Evolutionary conservation across 2,329 filamentous ascomycete species (phyloP), one percentile per base, ranked within the genome.

Genomic region (Aspergillus intermedius): DNA sequence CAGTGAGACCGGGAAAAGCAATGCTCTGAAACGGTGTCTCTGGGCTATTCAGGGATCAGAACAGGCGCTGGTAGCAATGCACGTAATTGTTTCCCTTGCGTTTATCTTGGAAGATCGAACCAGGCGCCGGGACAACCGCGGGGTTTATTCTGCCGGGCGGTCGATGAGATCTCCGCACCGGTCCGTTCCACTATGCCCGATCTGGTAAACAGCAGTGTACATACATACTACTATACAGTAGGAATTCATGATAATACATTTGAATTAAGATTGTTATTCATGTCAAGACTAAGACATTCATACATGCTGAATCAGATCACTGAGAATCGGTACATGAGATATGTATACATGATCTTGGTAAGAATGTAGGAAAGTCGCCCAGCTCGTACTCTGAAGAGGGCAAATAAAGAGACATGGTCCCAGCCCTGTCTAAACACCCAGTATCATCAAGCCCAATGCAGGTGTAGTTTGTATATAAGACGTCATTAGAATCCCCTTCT

Each of bases 71-170:
- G 25, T 37, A 46, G 47, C 10, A 37, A 46, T 37, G 25, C 23
- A 41, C 42, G 28, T 21, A 46, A 48, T 4, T 21, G 41, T 28
- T 48, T 52, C 53, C 60, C 58, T 64, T 60, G 59, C 58, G 47
- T 61, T 39, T 13, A 13, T 25, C 41, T 13, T 22, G 22, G 41
- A n/a, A 40, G 37, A 40, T 40, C 37, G 7, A 40, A 19, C 10
- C 17, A 40, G 17, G 10, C 37, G 37, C 37, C 37, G 10, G 15
- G 37, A 40, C 37, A 40, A 40, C 37, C 15, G 61, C 57, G 62
- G 62, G 62, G 62, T 49, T 39, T n/a, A 58, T 66, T 63, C 50
- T 65, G 64, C 63, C 63, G 34, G 56, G 58, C 60, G 61, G 60
- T 58, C 17, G 45, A 41, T 15, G 48, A 51, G 54, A 53, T 59